Evolutionary conservation across 2,329 filamentous ascomycete species (phyloP).

Genomic region (Arthrinium puccinioides): DNA sequence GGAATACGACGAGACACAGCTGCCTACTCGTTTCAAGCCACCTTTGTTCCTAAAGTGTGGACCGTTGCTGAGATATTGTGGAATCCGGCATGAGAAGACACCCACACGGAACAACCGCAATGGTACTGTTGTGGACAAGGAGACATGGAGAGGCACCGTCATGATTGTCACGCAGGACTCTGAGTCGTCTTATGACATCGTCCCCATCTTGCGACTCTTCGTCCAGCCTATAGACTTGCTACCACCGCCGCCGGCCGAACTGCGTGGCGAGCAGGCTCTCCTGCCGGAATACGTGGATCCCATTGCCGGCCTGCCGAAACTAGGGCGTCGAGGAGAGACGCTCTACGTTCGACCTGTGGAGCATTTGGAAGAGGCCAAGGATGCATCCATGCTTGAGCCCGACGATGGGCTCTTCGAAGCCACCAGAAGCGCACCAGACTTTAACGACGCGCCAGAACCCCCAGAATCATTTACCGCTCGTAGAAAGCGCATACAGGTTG

Average conservation of each 20-base stretch:
- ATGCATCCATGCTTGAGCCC: constrained; percentile 72
- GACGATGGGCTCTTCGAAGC: constrained; percentile 78
- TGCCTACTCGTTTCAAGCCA: constrained; percentile 71
- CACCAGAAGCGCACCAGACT: constrained; percentile 46
- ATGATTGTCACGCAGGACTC: constrained; percentile 92
- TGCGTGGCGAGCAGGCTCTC: constrained; percentile 56
- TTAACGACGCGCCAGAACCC: constrained; percentile 37
- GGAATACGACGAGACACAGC: constrained; percentile 57
- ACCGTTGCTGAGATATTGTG: constrained; percentile 82
- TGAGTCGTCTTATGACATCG: constrained; percentile 73
- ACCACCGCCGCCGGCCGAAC: constrained; percentile 65
- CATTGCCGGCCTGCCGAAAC: constrained; percentile 77
- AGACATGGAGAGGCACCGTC: constrained; percentile 87
- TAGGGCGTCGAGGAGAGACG: constrained; percentile 77
- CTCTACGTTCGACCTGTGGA: constrained; percentile 88
- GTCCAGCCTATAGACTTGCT: constrained; percentile 78
- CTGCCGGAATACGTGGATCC: constrained; percentile 83
- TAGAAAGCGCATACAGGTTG: constrained; percentile 45
- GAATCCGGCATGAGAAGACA: constrained; percentile 60
- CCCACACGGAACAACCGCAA: constrained; percentile 28
- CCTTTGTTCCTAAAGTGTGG: constrained; percentile 82
- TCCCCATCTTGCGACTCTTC: constrained; percentile 76
- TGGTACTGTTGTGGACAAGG: constrained; percentile 44
- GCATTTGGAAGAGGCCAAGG: constrained; percentile 68
- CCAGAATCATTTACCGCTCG: constrained; percentile 48